phyloP scores from a whole-genome alignment of 2,329 filamentous ascomycete genomes.

The Fusarium dlaminii region DNA sequence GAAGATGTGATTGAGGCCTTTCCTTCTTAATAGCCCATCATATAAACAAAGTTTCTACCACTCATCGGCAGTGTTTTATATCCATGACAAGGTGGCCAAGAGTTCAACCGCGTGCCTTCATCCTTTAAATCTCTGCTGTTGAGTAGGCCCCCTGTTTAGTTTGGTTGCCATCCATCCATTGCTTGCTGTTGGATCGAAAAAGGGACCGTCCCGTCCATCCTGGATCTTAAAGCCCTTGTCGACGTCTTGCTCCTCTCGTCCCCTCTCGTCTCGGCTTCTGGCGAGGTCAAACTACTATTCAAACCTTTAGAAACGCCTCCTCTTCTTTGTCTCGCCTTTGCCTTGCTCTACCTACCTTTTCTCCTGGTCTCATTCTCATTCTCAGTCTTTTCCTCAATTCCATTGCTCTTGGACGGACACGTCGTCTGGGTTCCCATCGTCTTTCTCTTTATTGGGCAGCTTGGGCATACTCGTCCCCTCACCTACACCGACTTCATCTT shows the following conservation, averaged over 20 bases:
- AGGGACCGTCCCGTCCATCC: conserved; percentile 22
- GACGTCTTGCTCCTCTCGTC: conserved; percentile 21
- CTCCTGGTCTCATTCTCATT: not conserved
- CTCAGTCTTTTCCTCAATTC: not conserved
- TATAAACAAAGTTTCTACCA: conserved; percentile 32
- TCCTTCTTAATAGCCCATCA: conserved; percentile 14
- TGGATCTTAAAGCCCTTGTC: conserved; percentile 33
- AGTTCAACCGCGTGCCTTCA: conserved; percentile 18
- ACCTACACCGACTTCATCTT: conserved; percentile 24
- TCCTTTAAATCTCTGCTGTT: conserved; percentile 11
- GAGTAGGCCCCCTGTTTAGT: conserved; percentile 26
- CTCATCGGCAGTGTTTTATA: conserved; percentile 1
- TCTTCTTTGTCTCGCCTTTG: conserved; percentile 3
- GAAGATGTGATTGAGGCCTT: not conserved
- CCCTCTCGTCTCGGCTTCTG: conserved; percentile 14
- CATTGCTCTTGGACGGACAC: conserved; percentile 9
- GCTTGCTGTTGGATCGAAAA: conserved; percentile 38
- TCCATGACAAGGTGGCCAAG: conserved; percentile 13
- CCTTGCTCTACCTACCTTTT: not conserved
- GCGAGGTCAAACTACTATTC: conserved; percentile 22
- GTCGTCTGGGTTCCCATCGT: conserved; percentile 16
- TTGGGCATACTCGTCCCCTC: conserved; percentile 17
- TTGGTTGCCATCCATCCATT: conserved; percentile 4
- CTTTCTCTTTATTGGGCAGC: conserved; percentile 18
- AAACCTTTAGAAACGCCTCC: conserved; percentile 21